Conservation (phyloP, 2,329 filamentous ascomycete genomes). For the Fonsecaea pedrosoi region DNA sequence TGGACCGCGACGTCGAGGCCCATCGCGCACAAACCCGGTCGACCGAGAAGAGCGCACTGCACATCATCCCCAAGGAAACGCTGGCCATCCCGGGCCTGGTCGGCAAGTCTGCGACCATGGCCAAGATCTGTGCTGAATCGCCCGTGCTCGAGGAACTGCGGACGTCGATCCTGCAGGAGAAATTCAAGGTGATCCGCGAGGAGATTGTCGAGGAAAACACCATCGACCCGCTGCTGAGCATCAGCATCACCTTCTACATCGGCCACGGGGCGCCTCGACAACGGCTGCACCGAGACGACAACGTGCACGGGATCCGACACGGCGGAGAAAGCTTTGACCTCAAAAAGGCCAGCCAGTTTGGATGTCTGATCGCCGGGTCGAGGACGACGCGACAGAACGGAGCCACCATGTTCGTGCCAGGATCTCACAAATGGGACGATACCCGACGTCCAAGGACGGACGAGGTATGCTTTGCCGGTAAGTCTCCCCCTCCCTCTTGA, state of each 20-base stretch:
- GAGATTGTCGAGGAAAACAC: slow-evolving; percentile 34
- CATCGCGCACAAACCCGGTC: slow-evolving; percentile 18
- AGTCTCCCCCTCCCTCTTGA: slow-evolving; percentile 7
- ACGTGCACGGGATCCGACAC: slow-evolving; percentile 43
- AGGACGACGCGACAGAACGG: slow-evolving; percentile 54
- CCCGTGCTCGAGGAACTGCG: slow-evolving; percentile 41
- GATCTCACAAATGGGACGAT: slow-evolving; percentile 50
- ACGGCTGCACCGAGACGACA: slow-evolving; percentile 48
- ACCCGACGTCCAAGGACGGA: slow-evolving; percentile 41
- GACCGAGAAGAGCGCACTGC: slow-evolving; percentile 28
- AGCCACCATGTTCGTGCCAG: slow-evolving; percentile 59
- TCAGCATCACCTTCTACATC: slow-evolving; percentile 42
- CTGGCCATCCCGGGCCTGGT: slow-evolving; percentile 42
- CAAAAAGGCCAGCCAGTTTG: slow-evolving; percentile 37
- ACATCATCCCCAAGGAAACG: slow-evolving; percentile 31
- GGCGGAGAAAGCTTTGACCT: slow-evolving; percentile 38
- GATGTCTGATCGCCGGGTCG: slow-evolving; percentile 39
- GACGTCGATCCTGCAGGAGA: slow-evolving; percentile 40
- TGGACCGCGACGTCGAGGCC: slow-evolving; percentile 36
- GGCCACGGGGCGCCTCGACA: slow-evolving; percentile 45
- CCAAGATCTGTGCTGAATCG: slow-evolving; percentile 36
- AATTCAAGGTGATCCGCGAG: slow-evolving; percentile 39
- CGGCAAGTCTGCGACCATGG: slow-evolving; percentile 39
- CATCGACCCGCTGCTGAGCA: slow-evolving; percentile 43
- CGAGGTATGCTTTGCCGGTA: slow-evolving; percentile 47